Base-by-base conservation (phyloP, 129 eudicot genomes). In the Solidago caesia region DNA sequence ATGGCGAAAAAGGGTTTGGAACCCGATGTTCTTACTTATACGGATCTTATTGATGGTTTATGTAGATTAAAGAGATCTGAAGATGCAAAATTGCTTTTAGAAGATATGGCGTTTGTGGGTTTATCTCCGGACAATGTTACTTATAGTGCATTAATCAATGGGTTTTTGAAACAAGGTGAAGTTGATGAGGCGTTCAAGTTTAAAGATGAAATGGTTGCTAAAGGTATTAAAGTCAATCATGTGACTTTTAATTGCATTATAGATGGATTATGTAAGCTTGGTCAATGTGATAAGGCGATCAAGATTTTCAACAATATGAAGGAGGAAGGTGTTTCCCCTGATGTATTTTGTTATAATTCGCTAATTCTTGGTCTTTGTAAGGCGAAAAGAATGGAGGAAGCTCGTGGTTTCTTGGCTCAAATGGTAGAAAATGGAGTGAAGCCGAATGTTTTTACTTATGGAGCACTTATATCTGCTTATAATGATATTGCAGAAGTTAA, bases 91-190 rank as follows among this genome's bases (percentile, higher is more conserved):
- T 68, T 78, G 78, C 68, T 91, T 70, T 74, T 91, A 47, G 77
- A 78, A 77, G 92, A 86, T 47, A 91, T 91, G 96, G 41, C n/a
- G 39, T 39, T 52, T 1, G 26, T n/a, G 52, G 88, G 92, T 73
- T 58, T 86, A 47, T 76, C 66, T 13, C 89, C 92, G 5, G 83
- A 86, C 53, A 84, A 75, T 56, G 3, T 81, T 82, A 73, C 90
- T 7, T 86, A 82, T 74, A 84, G 84, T 25, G 82, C 95, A 4
- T 71, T 88, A 77, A 84, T 91, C 7, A 87, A 88, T 77, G 95
- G 95, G 79, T 91, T 91, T 64, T 78, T 91, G 78, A 91, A 84
- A 80, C 86, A 86, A 79, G 95, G 91, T 43, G 82, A 86, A 41
- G 63, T 85, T 29, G 89, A 84, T 5, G 88, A 86, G 77, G 97